Conservation (phyloP, 192 early-diverging fungal species). For the Linderina pennispora region DNA sequence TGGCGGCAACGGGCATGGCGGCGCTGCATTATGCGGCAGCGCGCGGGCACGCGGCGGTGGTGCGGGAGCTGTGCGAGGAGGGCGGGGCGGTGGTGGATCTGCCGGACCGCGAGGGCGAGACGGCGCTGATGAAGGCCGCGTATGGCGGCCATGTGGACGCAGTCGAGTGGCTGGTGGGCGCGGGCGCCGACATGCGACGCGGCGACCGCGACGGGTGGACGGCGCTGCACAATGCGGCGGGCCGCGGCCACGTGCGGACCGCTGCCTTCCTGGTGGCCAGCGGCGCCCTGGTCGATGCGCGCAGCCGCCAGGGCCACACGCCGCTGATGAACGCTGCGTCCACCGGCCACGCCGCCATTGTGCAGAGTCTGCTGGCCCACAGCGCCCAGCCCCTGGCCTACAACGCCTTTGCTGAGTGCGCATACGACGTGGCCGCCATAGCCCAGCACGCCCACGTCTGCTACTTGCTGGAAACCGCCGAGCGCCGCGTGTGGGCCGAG, state of each 20-base stretch:
- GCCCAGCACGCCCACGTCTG: constrained; percentile 60
- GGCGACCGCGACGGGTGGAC: constrained; percentile 76
- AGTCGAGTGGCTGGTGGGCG: constrained; percentile 52
- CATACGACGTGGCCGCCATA: constrained; percentile 72
- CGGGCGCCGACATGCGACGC: constrained; percentile 56
- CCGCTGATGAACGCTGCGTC: constrained; percentile 69
- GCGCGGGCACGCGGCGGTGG: constrained; percentile 52
- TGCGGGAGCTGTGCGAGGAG: constrained; percentile 51
- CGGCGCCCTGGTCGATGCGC: constrained; percentile 54
- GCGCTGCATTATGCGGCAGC: constrained; percentile 57
- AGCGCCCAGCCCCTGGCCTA: constrained; percentile 57
- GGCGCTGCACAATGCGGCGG: constrained; percentile 71
- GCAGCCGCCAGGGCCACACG: constrained; percentile 60
- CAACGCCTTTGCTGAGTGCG: constrained; percentile 63
- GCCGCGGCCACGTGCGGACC: constrained; percentile 53
- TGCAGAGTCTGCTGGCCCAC: constrained; percentile 56
- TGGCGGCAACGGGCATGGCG: constrained; percentile 50
- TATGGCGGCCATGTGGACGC: constrained; percentile 57
- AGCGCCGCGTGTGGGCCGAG: constrained; percentile 44
- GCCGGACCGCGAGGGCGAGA: constrained; percentile 65
- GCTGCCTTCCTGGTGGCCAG: constrained; percentile 53
- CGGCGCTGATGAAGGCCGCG: constrained; percentile 66
- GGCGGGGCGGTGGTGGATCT: constrained; percentile 55
- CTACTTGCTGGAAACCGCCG: constrained; percentile 56
- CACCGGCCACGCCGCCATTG: constrained; percentile 60